phyloP scores from a whole-genome alignment of 2,329 filamentous ascomycete genomes.

The Drechslera avenae region DNA sequence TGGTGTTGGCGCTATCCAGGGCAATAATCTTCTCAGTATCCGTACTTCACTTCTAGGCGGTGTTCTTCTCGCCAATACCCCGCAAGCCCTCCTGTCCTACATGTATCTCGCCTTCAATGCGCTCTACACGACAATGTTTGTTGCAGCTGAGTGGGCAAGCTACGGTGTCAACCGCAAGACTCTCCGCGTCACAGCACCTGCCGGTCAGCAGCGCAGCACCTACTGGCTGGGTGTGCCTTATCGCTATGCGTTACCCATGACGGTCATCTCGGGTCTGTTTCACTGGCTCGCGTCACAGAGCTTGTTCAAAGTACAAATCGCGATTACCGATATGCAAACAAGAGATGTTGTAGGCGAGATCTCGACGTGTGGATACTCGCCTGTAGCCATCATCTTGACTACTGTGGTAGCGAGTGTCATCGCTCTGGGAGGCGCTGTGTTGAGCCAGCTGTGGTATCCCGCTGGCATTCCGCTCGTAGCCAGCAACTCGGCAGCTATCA shows the following conservation, averaged over 20 bases:
- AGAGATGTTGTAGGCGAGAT: neutral
- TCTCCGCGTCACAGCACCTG: constrained; percentile 47
- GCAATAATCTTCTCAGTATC: constrained; percentile 16
- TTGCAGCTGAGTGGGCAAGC: constrained; percentile 54
- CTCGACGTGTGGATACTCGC: constrained; percentile 13
- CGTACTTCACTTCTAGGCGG: constrained; percentile 5
- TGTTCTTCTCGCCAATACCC: constrained; percentile 53
- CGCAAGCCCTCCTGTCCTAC: constrained; percentile 54
- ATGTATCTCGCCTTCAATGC: constrained; percentile 56
- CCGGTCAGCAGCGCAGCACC: constrained; percentile 47
- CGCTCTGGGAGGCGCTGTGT: constrained; percentile 12
- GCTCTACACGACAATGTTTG: constrained; percentile 55
- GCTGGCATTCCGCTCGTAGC: constrained; percentile 35
- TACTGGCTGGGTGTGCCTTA: constrained; percentile 52
- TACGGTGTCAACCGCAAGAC: constrained; percentile 44
- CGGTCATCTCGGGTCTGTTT: constrained; percentile 38
- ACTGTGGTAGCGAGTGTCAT: constrained; percentile 14
- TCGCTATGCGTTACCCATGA: constrained; percentile 46
- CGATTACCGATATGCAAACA: neutral
- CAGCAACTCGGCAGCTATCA: constrained; percentile 41
- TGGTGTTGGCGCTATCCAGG: constrained; percentile 17
- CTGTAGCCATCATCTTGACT: constrained; percentile 17
- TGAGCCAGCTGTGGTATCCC: constrained; percentile 22
- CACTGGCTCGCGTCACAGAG: constrained; percentile 54
- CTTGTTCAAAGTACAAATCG: constrained; percentile 39